Conservation (phyloP, 1,284 basidiomycete species). For the Cystobasidium slooffiae region DNA sequence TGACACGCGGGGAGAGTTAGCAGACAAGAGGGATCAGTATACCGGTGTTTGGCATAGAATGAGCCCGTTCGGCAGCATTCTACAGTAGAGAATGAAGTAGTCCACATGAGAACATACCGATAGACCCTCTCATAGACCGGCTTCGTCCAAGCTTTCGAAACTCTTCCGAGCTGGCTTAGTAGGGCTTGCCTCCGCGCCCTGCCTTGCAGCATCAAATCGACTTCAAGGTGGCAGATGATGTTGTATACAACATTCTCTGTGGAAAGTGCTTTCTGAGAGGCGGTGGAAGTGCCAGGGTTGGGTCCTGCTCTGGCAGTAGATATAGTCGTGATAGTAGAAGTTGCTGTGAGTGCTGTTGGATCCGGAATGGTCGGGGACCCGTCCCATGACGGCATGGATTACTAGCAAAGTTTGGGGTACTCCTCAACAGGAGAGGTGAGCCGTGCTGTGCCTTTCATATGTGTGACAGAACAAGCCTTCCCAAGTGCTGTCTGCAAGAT, state of each 20-base stretch:
- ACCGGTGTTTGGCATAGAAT: neutral
- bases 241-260: neutral
- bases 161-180: neutral
- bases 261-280: neutral
- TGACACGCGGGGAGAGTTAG: neutral
- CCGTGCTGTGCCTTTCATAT: too few relatives aligned
- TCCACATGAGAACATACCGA: neutral
- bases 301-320: too few relatives aligned
- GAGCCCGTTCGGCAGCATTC: too few relatives aligned
- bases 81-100: too few relatives aligned
- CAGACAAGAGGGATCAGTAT: neutral
- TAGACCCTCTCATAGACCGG: constrained; percentile 1
- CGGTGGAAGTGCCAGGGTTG: neutral
- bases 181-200: neutral
- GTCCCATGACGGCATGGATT: too few relatives aligned
- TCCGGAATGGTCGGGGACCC: too few relatives aligned
- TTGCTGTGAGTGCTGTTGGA: too few relatives aligned
- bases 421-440: too few relatives aligned
- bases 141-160: constrained; percentile 13
- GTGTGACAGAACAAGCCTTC: too few relatives aligned
- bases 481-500: too few relatives aligned
- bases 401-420: too few relatives aligned
- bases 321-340: too few relatives aligned
- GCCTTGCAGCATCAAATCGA: neutral
- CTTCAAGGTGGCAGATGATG: neutral